A percentile compares a stretch with the other conserved stretches of the same genome.
Evolutionary conservation across 768 basidiomycete genomes (phyloP).

Genomic region (Lentinula raphanica): DNA sequence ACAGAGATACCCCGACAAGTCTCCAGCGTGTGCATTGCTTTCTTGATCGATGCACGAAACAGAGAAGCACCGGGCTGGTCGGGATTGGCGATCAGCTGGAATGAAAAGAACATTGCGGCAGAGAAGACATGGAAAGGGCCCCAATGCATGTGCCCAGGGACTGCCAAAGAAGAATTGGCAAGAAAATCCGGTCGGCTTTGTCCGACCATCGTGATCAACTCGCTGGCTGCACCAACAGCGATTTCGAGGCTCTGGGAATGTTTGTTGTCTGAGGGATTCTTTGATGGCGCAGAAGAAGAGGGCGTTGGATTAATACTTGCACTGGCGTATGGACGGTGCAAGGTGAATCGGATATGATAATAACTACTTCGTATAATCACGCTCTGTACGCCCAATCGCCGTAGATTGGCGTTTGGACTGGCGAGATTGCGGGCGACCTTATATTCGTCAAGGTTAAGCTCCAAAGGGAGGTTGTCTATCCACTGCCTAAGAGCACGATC

Average conservation of each 20-base stretch:
- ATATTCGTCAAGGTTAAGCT: slow-evolving; percentile 74
- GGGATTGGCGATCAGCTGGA: slow-evolving; percentile 76
- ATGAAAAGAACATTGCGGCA: slow-evolving; percentile 89
- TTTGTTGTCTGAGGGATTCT: slow-evolving; percentile 26
- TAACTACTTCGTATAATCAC: slow-evolving; percentile 74
- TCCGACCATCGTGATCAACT: slow-evolving; percentile 71
- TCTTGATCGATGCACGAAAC: slow-evolving; percentile 71
- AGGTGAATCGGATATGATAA: slow-evolving; percentile 79
- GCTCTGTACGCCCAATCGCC: slow-evolving; percentile 74
- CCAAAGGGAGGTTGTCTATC: slow-evolving; percentile 70
- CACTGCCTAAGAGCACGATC: slow-evolving; percentile 69
- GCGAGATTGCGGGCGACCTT: slow-evolving; percentile 68
- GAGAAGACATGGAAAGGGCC: slow-evolving; percentile 81
- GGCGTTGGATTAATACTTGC: slow-evolving; percentile 17
- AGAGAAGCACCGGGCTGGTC: slow-evolving; percentile 74
- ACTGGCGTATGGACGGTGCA: slow-evolving; percentile 73
- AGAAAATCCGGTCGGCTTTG: slow-evolving; percentile 75
- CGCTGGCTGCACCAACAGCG: slow-evolving; percentile 72
- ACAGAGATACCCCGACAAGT: slow-evolving; percentile 59
- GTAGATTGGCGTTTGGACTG: slow-evolving; percentile 49
- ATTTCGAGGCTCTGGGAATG: slow-evolving; percentile 60
- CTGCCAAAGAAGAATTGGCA: slow-evolving; percentile 59
- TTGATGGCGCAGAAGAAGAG: slow-evolving; percentile 25
- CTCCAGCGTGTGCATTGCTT: slow-evolving; percentile 61
- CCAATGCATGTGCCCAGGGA: slow-evolving; percentile 82